Conservation (phyloP, 2,329 filamentous ascomycete genomes). For the Canariomyces notabilis region DNA sequence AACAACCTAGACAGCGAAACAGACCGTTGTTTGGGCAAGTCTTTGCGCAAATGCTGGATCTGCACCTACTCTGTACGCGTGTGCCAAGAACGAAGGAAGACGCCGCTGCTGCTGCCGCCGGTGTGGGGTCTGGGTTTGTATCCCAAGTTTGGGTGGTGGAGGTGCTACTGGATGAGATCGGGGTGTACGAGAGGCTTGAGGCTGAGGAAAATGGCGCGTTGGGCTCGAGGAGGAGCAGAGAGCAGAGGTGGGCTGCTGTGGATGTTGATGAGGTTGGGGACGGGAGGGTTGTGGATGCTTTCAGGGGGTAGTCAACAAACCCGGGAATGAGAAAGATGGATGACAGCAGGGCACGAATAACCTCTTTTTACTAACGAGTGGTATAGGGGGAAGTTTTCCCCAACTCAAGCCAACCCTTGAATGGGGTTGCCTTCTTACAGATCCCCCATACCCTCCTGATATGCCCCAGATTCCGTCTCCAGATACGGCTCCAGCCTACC, state of each 20-base stretch:
- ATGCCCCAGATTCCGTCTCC: slow-evolving; percentile 5
- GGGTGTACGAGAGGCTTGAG: slow-evolving; percentile 31
- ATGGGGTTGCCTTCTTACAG: slow-evolving; percentile 6
- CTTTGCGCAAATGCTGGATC: slow-evolving; percentile 49
- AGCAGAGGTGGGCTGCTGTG: slow-evolving; percentile 51
- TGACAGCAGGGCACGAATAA: not conserved
- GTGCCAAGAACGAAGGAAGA: slow-evolving; percentile 39
- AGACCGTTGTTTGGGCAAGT: slow-evolving; percentile 51
- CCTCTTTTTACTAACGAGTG: slow-evolving; percentile 4
- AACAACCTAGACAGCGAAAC: slow-evolving; percentile 24
- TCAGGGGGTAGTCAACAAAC: slow-evolving; percentile 18
- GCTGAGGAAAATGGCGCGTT: slow-evolving; percentile 24
- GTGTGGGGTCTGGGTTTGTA: slow-evolving; percentile 19
- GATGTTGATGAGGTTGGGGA: slow-evolving; percentile 34
- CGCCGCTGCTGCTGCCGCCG: slow-evolving; percentile 22
- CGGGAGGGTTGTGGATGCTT: slow-evolving; percentile 36
- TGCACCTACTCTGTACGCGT: slow-evolving; percentile 49
- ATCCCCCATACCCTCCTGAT: slow-evolving; percentile 2
- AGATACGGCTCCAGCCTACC: slow-evolving; percentile 21
- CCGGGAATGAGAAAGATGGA: not conserved
- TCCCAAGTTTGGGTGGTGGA: slow-evolving; percentile 43
- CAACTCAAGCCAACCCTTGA: not conserved
- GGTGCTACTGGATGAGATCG: slow-evolving; percentile 47
- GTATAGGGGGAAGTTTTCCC: not conserved
- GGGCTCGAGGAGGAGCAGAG: slow-evolving; percentile 34